A percentile compares a stretch with the other conserved stretches of the same genome.
Evolutionary conservation across 805 yeast genomes (phyloP).

Genomic region (Candida sanyiensis): DNA sequence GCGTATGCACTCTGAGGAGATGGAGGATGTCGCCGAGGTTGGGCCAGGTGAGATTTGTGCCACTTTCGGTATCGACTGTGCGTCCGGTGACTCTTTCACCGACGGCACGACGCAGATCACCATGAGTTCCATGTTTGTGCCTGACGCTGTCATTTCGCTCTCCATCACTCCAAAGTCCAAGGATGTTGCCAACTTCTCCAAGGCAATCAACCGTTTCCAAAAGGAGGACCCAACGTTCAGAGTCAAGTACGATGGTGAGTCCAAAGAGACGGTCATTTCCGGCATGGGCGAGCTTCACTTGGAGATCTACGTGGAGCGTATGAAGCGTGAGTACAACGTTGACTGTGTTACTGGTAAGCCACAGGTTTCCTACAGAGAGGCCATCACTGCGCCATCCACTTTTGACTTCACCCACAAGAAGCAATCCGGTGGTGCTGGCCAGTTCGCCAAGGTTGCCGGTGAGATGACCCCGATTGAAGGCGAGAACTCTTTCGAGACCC

Average conservation of each 20-base stretch:
- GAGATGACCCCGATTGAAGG: conserved; percentile 58
- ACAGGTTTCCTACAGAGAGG: conserved; percentile 96
- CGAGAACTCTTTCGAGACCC: conserved; percentile 73
- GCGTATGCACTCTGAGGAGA: conserved; percentile 97
- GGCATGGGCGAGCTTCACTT: conserved; percentile 99
- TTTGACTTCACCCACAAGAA: conserved; percentile 96
- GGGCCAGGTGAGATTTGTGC: conserved; percentile 99
- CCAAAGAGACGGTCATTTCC: conserved; percentile 89
- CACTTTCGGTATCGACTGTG: conserved; percentile 97
- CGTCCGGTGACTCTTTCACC: conserved; percentile 97
- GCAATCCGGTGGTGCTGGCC: conserved; percentile 99
- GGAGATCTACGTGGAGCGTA: conserved; percentile 97
- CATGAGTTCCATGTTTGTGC: conserved; percentile 97
- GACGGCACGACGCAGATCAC: conserved; percentile 76
- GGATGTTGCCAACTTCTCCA: conserved; percentile 86
- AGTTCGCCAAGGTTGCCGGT: conserved; percentile 95
- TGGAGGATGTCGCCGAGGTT: conserved; percentile 95
- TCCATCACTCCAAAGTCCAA: conserved; percentile 84
- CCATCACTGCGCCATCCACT: conserved; percentile 62
- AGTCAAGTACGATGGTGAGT: conserved; percentile 82
- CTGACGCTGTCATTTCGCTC: conserved; percentile 95
- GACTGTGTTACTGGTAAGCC: conserved; percentile 96
- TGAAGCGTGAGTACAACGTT: conserved; percentile 94
- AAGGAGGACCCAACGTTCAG: conserved; percentile 99
- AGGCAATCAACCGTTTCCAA: conserved; percentile 95